Evolutionary conservation across 75 land plant species (phyloP), one percentile per base, ranked within the genome.

Genomic region (Pinus taeda): DNA sequence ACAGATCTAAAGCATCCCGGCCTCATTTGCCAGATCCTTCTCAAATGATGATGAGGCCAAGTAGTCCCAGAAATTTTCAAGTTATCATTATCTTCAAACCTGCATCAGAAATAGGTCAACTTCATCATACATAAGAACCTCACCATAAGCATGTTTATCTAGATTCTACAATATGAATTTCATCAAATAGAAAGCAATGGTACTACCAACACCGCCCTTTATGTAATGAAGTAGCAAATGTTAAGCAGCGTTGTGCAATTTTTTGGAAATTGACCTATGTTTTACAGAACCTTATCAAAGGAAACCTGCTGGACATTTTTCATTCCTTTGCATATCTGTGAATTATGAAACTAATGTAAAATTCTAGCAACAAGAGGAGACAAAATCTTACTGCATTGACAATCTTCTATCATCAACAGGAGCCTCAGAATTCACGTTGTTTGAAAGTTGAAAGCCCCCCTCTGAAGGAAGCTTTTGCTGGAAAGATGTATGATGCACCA

Each of bases 11-110:
- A 57, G 39, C 85, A 90, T 29, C 80, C 20, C n/a, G 92, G 87
- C 77, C 92, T 80, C 80, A 86, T 86, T 81, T 87, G 78, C 92
- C 89, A 90, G 45, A 26, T 26, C 26, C 26, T 26, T 26, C 26
- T 26, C 26, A 26, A 26, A 26, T 26, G 26, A 26, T 26, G 26
- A 26, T 26, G 26, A 26, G 26, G 26, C 26, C 26, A 26, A 26
- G 45, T 12, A 76, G 71, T 15, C 70, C 11, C 57, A 57, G 75
- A 69, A 69, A 33, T 29, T 37, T 59, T 37, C 15, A 62, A 60
- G 66, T 66, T 66, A 37, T 8, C 21, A 39, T 69, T 45, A 60
- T 55, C 30, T 55, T 18, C 36, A 70, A 45, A 49, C 55, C 55
- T 49, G 55, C 12, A 49, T 49, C 55, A 26, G 53, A 45, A 45